A percentile compares a stretch with the other conserved stretches of the same genome.
Evolutionary conservation across 1,284 basidiomycete genomes (phyloP).

Genomic region (Singerocomus rubriflavus): DNA sequence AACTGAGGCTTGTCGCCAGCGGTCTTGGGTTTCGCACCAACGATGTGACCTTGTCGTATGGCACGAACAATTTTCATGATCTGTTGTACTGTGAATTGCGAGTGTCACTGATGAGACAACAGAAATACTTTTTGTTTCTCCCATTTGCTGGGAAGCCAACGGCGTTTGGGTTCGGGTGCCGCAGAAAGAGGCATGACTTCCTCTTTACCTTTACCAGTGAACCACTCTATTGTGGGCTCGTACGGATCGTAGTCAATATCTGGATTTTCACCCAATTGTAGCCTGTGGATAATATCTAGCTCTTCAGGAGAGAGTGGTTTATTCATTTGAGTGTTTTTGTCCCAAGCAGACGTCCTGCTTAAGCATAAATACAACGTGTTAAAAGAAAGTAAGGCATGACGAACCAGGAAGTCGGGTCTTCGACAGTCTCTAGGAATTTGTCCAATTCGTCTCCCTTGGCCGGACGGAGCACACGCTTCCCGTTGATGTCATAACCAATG

Average conservation of each 20-base stretch:
- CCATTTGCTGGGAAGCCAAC: slow-evolving; percentile 99
- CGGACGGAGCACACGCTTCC: slow-evolving; percentile 91
- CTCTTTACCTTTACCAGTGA: slow-evolving; percentile 93
- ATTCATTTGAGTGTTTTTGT: slow-evolving; percentile 85
- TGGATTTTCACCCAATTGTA: slow-evolving; percentile 90
- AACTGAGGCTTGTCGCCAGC: slow-evolving; percentile 72
- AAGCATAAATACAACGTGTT: slow-evolving; percentile 5
- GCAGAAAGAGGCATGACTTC: slow-evolving; percentile 90
- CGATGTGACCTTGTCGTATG: slow-evolving; percentile 92
- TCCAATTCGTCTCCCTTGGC: slow-evolving; percentile 97
- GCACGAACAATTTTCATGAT: slow-evolving; percentile 99
- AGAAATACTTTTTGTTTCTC: slow-evolving; percentile 93
- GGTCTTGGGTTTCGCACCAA: slow-evolving; percentile 83
- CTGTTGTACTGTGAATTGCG: slow-evolving; percentile 39
- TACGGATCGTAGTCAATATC: slow-evolving; percentile 90
- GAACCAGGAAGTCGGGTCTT: slow-evolving; percentile 89
- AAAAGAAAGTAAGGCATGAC: slow-evolving; percentile 21
- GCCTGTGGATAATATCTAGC: slow-evolving; percentile 89
- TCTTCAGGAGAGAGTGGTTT: slow-evolving; percentile 89
- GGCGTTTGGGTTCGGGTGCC: slow-evolving; percentile 92
- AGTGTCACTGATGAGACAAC: background rate
- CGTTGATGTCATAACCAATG: slow-evolving; percentile 95
- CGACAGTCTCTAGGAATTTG: slow-evolving; percentile 93
- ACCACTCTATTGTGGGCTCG: slow-evolving; percentile 94
- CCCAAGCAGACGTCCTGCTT: slow-evolving; percentile 88